Percentiles rank a stretch among this genome's conserved stretches.
phyloP scores from a whole-genome alignment of 2,329 filamentous ascomycete genomes.

The Metarhizium sp. region DNA sequence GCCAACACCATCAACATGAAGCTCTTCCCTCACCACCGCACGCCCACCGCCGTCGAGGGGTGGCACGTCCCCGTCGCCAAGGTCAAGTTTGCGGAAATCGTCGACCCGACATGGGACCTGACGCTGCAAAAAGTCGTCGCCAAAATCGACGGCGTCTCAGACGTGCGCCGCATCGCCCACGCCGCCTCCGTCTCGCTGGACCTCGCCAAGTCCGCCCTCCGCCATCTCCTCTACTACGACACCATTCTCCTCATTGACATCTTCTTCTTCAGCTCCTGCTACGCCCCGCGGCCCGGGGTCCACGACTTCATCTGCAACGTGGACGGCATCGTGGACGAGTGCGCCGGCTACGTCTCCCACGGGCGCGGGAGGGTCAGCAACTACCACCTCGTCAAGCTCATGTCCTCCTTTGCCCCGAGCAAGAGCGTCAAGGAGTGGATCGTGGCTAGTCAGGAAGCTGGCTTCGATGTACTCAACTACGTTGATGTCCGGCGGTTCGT shows the following conservation, averaged over 20 bases:
- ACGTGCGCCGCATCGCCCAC: slow-evolving; percentile 77
- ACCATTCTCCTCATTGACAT: slow-evolving; percentile 85
- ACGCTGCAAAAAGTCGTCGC: slow-evolving; percentile 72
- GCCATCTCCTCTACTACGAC: slow-evolving; percentile 88
- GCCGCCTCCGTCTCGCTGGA: slow-evolving; percentile 79
- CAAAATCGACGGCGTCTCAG: slow-evolving; percentile 84
- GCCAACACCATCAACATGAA: slow-evolving; percentile 95
- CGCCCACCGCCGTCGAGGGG: slow-evolving; percentile 67
- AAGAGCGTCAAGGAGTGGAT: slow-evolving; percentile 85
- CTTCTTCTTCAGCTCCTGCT: slow-evolving; percentile 89
- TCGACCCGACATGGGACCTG: slow-evolving; percentile 64
- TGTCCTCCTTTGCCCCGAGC: slow-evolving; percentile 75
- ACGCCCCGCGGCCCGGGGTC: slow-evolving; percentile 71
- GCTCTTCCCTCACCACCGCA: slow-evolving; percentile 74
- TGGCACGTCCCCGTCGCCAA: slow-evolving; percentile 85
- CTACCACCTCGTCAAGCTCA: slow-evolving; percentile 69
- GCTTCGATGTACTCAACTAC: slow-evolving; percentile 56
- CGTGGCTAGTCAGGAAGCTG: slow-evolving; percentile 57
- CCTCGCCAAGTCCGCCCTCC: slow-evolving; percentile 75
- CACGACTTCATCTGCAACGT: slow-evolving; percentile 69
- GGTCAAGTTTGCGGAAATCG: slow-evolving; percentile 53
- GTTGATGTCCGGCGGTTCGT: slow-evolving; percentile 87
- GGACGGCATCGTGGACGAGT: slow-evolving; percentile 73
- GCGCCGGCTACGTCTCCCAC: slow-evolving; percentile 68
- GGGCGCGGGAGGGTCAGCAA: slow-evolving; percentile 37